These are phyloP conservation scores for Linderniella brevidens DNA, from an alignment of 257 asterid species.

Conservation along the genomic window DNA sequence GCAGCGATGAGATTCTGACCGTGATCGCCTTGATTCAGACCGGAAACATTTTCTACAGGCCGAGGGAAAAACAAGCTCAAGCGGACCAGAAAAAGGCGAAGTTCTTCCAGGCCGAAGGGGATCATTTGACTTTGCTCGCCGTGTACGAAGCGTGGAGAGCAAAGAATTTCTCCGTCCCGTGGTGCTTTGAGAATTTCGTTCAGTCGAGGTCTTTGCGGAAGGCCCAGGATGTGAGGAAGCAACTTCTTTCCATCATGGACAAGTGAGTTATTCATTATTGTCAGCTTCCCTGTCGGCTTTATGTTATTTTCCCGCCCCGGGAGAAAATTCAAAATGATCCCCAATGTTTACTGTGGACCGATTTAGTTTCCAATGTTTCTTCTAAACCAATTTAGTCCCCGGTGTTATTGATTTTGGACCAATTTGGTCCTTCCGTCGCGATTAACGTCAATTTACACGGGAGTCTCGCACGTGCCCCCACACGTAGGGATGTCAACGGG, in stretches of 20 bases:
- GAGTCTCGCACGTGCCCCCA: too few species aligned
- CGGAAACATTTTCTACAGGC: conserved; percentile 56
- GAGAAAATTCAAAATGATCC: too few species aligned
- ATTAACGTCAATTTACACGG: too few species aligned
- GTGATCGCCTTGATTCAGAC: conserved; percentile 66
- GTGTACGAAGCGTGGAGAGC: conserved; percentile 79
- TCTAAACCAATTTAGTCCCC: too few species aligned
- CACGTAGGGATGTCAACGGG: too few species aligned
- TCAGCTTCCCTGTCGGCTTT: too few species aligned
- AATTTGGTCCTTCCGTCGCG: too few species aligned
- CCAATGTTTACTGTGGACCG: too few species aligned
- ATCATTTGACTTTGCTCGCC: conserved; percentile 51
- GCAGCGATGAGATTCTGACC: conserved; percentile 60
- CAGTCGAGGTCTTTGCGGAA: conserved; percentile 46
- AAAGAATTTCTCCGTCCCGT: conserved; percentile 47
- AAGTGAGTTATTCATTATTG: conserved; percentile 18
- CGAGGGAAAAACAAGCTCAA: conserved; percentile 68
- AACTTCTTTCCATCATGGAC: conserved; percentile 51
- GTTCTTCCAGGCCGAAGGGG: conserved; percentile 64
- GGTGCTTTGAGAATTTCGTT: conserved; percentile 68
- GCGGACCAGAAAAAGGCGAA: conserved; percentile 58
- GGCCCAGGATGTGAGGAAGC: conserved; percentile 60
- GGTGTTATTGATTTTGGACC: too few species aligned
- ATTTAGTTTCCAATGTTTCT: too few species aligned
- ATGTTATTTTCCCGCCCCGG: too few species aligned